A percentile compares a stretch with the other conserved stretches of the same genome.
phyloP scores from a whole-genome alignment of 441 rosid genomes.

The Syzygium malaccense region DNA sequence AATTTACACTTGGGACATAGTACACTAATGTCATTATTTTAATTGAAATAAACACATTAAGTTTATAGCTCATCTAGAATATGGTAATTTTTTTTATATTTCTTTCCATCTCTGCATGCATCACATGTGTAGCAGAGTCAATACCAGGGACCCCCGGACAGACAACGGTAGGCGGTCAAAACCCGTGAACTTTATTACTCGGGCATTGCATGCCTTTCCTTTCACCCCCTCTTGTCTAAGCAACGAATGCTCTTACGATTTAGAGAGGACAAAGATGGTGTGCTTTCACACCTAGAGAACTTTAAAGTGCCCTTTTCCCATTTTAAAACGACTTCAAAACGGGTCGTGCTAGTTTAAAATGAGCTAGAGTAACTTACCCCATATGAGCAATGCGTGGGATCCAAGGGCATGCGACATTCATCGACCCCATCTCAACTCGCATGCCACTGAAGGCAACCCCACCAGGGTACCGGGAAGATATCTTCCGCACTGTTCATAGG shows the following conservation, averaged over 20 bases:
- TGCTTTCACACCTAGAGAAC: not conserved
- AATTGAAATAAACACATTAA: not conserved
- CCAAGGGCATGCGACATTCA: not conserved
- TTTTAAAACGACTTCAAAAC: not conserved
- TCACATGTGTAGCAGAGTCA: not conserved
- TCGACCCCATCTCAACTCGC: not conserved
- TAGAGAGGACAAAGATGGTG: not conserved
- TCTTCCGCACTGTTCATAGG: not conserved
- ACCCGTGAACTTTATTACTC: not conserved
- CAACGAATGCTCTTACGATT: not conserved
- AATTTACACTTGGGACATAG: not conserved
- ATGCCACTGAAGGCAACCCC: not conserved
- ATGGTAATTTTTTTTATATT: not conserved
- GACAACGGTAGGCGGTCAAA: not conserved
- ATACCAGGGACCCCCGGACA: not conserved
- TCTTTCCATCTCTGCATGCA: not conserved
- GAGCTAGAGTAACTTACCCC: not conserved
- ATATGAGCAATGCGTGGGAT: not conserved
- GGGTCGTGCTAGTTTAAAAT: not conserved
- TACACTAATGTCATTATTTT: not conserved
- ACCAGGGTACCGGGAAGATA: not conserved
- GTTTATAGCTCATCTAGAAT: not conserved
- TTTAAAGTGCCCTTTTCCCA: not conserved
- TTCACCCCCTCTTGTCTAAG: not conserved
- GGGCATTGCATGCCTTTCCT: not conserved